A percentile compares a stretch with the other conserved stretches of the same genome.
Conservation (phyloP, 2,329 filamentous ascomycete species). For the Fusarium irregulare region DNA sequence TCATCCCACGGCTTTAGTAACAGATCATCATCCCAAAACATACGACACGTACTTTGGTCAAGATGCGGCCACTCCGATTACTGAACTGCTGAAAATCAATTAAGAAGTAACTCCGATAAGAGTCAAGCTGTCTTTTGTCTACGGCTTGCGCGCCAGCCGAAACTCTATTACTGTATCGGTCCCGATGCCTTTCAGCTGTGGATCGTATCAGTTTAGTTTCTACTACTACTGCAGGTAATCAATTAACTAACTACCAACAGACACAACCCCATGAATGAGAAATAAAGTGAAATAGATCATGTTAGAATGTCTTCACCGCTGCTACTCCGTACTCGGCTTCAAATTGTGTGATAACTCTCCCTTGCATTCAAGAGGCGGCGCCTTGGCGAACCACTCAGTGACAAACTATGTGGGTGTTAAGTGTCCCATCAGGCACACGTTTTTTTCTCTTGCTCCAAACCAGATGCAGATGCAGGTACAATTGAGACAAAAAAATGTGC, state of each 20-base stretch:
- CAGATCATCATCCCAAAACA: slow-evolving; percentile 25
- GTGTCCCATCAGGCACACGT: slow-evolving; percentile 23
- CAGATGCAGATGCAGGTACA: slow-evolving; percentile 23
- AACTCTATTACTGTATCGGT: slow-evolving; percentile 19
- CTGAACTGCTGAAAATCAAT: not conserved
- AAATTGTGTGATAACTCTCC: slow-evolving; percentile 30
- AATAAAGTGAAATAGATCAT: not conserved
- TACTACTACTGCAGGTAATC: slow-evolving; percentile 4
- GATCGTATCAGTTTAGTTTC: not conserved
- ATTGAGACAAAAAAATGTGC: not conserved
- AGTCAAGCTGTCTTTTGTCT: not conserved
- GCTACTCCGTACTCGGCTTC: slow-evolving; percentile 4
- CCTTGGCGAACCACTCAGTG: slow-evolving; percentile 13
- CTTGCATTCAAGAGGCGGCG: slow-evolving; percentile 36
- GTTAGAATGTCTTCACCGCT: slow-evolving; percentile 33
- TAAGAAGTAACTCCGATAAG: slow-evolving; percentile 12
- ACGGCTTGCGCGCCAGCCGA: slow-evolving; percentile 25
- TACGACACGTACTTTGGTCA: not conserved
- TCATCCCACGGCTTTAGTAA: slow-evolving; percentile 24
- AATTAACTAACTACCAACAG: slow-evolving; percentile 12
- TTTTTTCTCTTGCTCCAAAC: not conserved
- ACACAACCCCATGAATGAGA: not conserved
- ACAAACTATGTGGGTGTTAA: slow-evolving; percentile 22
- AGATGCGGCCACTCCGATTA: not conserved
- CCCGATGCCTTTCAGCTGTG: not conserved